phyloP scores from a whole-genome alignment of 805 yeast species.

The Kluyveromyces aestuarii region DNA sequence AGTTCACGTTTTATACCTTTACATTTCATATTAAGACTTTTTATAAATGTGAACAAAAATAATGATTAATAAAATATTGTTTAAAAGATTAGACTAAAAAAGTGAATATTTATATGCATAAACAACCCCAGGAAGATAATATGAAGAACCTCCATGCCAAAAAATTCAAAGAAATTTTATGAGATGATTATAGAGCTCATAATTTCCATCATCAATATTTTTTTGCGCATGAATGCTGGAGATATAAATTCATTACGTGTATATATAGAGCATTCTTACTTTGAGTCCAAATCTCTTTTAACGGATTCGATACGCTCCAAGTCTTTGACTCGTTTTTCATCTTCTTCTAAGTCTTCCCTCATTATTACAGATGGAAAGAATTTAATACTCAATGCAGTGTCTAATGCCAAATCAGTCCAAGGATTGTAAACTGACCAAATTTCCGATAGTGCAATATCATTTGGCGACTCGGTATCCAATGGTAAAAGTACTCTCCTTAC shows the following conservation, averaged over 20 bases:
- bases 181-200: no score
- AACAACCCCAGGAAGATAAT: no score
- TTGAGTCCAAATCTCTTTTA: not conserved
- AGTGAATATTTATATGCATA: not conserved
- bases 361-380: slow-evolving; percentile 25
- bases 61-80: no score
- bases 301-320: not conserved
- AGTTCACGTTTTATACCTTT: not conserved
- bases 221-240: not conserved
- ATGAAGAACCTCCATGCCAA: not conserved
- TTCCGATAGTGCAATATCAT: slow-evolving; percentile 21
- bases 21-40: not conserved
- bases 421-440: slow-evolving; percentile 28
- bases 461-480: slow-evolving; percentile 10
- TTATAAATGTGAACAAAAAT: not conserved
- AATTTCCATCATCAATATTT: not conserved
- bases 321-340: not conserved
- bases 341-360: slow-evolving; percentile 3
- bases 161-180: no score
- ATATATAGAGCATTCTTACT: not conserved
- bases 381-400: slow-evolving; percentile 28
- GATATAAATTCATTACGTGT: not conserved
- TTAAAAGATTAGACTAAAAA: not conserved
- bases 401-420: slow-evolving; percentile 28
- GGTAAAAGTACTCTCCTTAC: slow-evolving; percentile 15